A percentile compares a stretch with the other conserved stretches of the same genome.
Evolutionary conservation across 1,284 basidiomycete genomes (phyloP).

Genomic region (Apiotrichum laibachii): DNA sequence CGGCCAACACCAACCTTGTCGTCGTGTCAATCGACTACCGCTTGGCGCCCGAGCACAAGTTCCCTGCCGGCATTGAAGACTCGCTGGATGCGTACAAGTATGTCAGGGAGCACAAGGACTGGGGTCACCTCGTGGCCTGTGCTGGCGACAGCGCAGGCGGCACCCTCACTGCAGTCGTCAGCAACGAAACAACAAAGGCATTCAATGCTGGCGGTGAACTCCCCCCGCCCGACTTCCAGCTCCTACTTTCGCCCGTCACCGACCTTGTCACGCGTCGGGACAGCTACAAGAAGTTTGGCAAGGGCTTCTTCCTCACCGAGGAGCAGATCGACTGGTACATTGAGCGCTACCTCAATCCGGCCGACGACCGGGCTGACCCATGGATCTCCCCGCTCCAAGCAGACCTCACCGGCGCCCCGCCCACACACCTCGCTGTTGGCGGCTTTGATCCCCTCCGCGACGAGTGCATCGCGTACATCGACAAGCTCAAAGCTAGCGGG

Average conservation of each 20-base stretch:
- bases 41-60: slow-evolving; percentile 68
- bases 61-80: slow-evolving; percentile 71
- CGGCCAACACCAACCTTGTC: slow-evolving; percentile 47
- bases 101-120: not conserved
- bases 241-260: not conserved
- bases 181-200: not conserved
- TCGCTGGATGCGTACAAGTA: slow-evolving; percentile 40
- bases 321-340: not conserved
- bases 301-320: not conserved
- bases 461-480: not conserved
- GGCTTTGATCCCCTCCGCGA: not conserved
- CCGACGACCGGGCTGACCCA: not conserved
- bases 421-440: not conserved
- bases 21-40: slow-evolving; percentile 70
- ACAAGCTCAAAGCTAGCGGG: not conserved
- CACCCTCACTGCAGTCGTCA: slow-evolving; percentile 1
- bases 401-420: not conserved
- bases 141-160: slow-evolving; percentile 1
- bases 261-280: not conserved
- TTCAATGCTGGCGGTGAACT: not conserved
- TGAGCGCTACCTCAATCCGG: not conserved
- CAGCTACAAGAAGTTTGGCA: not conserved
- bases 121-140: not conserved
- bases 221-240: not conserved
- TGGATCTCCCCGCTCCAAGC: not conserved